A percentile compares a stretch with the other conserved stretches of the same genome.
Conservation (phyloP, 805 yeast genomes). For the Candida chilensis region DNA sequence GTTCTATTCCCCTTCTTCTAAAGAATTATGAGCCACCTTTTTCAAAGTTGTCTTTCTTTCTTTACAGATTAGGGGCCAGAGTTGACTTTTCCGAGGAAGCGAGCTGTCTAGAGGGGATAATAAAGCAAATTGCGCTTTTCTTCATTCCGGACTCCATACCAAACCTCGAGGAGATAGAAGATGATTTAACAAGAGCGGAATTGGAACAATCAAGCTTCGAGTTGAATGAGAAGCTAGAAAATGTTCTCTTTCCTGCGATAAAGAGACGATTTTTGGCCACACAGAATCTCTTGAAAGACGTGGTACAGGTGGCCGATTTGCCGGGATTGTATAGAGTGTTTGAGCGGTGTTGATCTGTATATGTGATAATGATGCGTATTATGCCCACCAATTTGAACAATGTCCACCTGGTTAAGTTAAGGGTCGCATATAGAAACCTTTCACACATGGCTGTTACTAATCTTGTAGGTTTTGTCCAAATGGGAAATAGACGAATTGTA, state of each 20-base stretch:
- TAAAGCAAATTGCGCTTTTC: conserved; percentile 61
- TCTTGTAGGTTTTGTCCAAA: no score
- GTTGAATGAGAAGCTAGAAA: conserved; percentile 35
- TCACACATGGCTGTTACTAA: no score
- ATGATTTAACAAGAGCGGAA: conserved; percentile 8
- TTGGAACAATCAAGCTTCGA: no score
- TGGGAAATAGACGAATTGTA: no score
- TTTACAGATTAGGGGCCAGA: conserved; percentile 49
- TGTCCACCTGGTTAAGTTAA: no score
- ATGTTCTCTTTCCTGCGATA: conserved; percentile 54
- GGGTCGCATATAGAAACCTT: no score
- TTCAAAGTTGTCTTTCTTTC: conserved; percentile 55
- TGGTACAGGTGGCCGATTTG: conserved; percentile 80
- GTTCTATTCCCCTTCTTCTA: conserved; percentile 59
- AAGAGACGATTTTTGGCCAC: conserved; percentile 62
- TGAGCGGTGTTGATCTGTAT: conserved; percentile 82
- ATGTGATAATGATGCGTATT: no score
- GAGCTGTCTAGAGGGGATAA: conserved; percentile 55
- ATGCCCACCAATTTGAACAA: no score
- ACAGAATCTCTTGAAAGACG: conserved; percentile 33
- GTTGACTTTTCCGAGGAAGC: conserved; percentile 64
- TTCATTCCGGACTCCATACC: conserved; percentile 56
- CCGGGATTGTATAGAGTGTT: conserved; percentile 90
- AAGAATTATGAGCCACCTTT: conserved; percentile 55
- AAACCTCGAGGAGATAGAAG: conserved; percentile 5